These are phyloP conservation scores for Porodaedalea pini DNA, from an alignment of 1,284 basidiomycete species.

Conservation along the genomic window DNA sequence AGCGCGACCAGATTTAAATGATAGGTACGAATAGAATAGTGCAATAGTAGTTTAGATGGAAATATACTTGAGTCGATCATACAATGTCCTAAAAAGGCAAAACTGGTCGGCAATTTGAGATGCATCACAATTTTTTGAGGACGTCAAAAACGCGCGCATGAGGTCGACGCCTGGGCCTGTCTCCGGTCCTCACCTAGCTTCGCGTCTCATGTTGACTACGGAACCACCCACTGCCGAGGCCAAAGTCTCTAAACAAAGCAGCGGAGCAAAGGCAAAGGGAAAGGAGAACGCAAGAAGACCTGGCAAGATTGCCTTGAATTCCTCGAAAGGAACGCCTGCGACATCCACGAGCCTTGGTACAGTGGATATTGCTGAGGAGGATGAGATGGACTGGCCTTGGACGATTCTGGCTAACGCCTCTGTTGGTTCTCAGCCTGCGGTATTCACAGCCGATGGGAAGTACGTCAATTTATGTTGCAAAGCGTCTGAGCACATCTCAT, in stretches of 20 bases:
- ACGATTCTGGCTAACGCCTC: slow-evolving; percentile 67
- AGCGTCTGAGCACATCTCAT: slow-evolving; percentile 20
- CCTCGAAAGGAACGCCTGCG: neutral
- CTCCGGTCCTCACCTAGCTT: neutral
- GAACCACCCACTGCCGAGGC: neutral
- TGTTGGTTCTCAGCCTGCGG: slow-evolving; percentile 61
- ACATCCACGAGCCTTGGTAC: neutral
- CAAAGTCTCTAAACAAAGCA: neutral
- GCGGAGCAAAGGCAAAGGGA: slow-evolving; percentile 11
- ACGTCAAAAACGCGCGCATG: neutral
- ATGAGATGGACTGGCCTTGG: slow-evolving; percentile 61
- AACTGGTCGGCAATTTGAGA: neutral
- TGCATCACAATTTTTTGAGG: slow-evolving; percentile 8
- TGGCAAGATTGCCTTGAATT: neutral
- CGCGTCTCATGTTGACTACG: neutral
- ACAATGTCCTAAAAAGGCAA: neutral
- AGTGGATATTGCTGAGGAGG: slow-evolving; percentile 18
- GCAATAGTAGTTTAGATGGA: neutral
- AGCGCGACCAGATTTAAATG: neutral
- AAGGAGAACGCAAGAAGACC: slow-evolving; percentile 12
- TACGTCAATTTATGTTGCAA: slow-evolving; percentile 37
- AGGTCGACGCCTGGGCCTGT: neutral
- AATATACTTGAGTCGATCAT: neutral
- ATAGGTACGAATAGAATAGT: neutral
- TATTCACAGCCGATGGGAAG: slow-evolving; percentile 87